Percentiles rank a stretch among this genome's conserved stretches.
Evolutionary conservation across 2,329 filamentous ascomycete species (phyloP).

Genomic region (Sporothrix pseudoabietina): DNA sequence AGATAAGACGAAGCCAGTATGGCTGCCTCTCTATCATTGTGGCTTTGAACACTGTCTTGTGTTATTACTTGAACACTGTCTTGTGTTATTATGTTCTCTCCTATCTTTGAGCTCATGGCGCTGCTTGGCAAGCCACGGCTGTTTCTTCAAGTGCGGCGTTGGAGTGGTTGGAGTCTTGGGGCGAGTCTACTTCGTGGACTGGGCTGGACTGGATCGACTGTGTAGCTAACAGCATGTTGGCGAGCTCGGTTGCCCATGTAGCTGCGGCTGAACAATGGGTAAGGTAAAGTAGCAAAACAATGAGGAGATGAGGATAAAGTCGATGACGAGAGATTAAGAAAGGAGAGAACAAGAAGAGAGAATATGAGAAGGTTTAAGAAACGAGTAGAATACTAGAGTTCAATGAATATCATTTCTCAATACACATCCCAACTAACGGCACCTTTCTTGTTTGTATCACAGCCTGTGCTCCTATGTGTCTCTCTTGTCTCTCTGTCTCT

Average conservation of each 20-base stretch:
- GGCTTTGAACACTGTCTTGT: not conserved
- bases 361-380: not conserved
- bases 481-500: too few species aligned
- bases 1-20: not conserved
- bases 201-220: not conserved
- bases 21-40: not conserved
- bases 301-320: not conserved
- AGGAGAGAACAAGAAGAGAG: not conserved
- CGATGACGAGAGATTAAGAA: not conserved
- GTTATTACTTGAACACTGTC: not conserved
- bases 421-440: not conserved
- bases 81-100: not conserved
- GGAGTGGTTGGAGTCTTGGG: too few species aligned
- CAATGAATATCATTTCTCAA: too few species aligned
- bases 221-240: not conserved
- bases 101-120: not conserved
- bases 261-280: not conserved
- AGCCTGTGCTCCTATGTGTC: not conserved
- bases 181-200: not conserved
- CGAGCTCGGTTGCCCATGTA: not conserved
- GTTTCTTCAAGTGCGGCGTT: not conserved
- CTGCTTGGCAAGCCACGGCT: not conserved
- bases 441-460: not conserved
- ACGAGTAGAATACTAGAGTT: too few species aligned
- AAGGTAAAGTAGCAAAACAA: not conserved